phyloP scores from a whole-genome alignment of 371 early-diverging fungal species.

The Capillidium rhysosporum region DNA sequence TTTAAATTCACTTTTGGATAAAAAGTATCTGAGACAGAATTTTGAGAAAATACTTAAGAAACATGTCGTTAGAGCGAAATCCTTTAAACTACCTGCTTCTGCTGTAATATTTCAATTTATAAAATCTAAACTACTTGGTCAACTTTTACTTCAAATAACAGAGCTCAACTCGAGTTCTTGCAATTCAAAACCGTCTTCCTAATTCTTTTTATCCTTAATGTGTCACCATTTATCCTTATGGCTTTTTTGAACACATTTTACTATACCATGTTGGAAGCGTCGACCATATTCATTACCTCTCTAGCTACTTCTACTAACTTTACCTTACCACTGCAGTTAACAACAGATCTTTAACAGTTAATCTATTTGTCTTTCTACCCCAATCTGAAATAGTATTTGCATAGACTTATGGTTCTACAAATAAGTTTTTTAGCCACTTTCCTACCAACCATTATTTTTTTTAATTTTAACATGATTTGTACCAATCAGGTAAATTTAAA shows the following conservation, averaged over 20 bases:
- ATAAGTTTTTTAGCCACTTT: conserved; percentile 75
- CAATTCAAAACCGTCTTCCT: background rate
- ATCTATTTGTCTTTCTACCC: conserved; percentile 47
- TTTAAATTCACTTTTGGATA: conserved; percentile 37
- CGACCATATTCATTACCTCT: conserved; percentile 97
- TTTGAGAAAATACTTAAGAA: conserved; percentile 6
- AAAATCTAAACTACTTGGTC: background rate
- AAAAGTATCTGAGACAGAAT: conserved; percentile 9
- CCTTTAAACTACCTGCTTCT: no score
- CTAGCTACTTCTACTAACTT: conserved; percentile 83
- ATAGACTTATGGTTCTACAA: conserved; percentile 48
- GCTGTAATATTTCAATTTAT: background rate
- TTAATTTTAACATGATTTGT: conserved; percentile 88
- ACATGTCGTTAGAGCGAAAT: background rate
- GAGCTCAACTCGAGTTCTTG: background rate
- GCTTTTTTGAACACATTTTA: conserved; percentile 79
- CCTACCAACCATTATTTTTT: conserved; percentile 87
- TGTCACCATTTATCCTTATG: conserved; percentile 22
- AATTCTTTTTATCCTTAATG: background rate
- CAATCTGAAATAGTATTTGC: conserved; percentile 36
- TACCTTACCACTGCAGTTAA: conserved; percentile 39
- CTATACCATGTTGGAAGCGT: conserved; percentile 84
- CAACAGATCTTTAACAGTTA: background rate
- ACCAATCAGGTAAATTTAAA: conserved; percentile 69
- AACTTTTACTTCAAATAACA: background rate